Evolutionary conservation across 441 rosid species (phyloP).

Genomic region (Flueggea neowawraea): DNA sequence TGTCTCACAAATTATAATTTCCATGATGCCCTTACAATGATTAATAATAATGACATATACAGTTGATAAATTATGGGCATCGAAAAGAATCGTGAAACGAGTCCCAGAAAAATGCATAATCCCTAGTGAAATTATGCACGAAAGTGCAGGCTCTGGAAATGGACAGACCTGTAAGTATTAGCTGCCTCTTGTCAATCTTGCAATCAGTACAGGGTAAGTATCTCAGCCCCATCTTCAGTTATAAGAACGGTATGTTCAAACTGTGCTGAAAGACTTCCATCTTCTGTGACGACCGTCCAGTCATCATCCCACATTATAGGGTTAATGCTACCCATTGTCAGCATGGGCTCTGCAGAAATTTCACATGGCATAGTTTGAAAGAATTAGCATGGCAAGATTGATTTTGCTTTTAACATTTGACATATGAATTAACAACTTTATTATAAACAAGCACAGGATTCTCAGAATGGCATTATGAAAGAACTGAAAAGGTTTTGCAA

Average conservation of each 20-base stretch:
- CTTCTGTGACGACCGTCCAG: constrained; percentile 94
- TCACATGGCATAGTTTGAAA: background rate
- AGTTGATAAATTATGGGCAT: too few relatives aligned
- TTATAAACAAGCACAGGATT: too few relatives aligned
- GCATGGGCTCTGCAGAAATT: constrained; percentile 75
- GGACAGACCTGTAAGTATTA: background rate
- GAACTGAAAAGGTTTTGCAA: too few relatives aligned
- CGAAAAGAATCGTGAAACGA: too few relatives aligned
- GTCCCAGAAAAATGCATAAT: too few relatives aligned
- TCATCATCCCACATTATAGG: constrained; percentile 84
- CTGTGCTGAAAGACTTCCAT: constrained; percentile 90
- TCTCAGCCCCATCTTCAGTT: constrained; percentile 83
- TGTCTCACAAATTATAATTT: too few relatives aligned
- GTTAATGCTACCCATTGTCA: constrained; percentile 77
- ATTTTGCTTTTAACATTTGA: too few relatives aligned
- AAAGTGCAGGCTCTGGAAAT: background rate
- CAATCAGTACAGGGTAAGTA: constrained; percentile 50
- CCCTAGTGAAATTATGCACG: too few relatives aligned
- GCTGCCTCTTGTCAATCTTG: background rate
- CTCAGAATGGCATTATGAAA: too few relatives aligned
- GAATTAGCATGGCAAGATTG: background rate
- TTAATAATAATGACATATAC: too few relatives aligned
- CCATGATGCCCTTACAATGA: too few relatives aligned
- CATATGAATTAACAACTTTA: too few relatives aligned
- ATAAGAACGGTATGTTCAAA: constrained; percentile 92